phyloP scores from a whole-genome alignment of 805 yeast genomes.

The Yarrowia hollandica region DNA sequence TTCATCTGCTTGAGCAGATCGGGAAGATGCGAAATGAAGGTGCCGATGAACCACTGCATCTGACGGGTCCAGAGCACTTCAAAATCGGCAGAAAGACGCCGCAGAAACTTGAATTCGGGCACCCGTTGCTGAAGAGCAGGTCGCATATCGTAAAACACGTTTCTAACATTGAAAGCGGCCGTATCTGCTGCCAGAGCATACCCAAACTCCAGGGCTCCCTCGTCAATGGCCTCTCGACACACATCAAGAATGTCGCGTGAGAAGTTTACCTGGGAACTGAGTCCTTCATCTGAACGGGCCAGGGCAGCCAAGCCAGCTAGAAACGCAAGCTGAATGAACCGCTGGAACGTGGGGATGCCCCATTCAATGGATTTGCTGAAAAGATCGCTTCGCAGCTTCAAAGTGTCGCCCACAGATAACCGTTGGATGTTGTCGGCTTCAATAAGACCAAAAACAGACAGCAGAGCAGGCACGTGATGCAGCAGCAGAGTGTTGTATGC shows the following conservation, averaged over 20 bases:
- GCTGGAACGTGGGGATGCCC: slow-evolving; percentile 38
- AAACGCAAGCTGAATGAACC: slow-evolving; percentile 36
- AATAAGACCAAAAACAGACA: slow-evolving; percentile 28
- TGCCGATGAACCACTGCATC: slow-evolving; percentile 37
- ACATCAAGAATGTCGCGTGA: slow-evolving; percentile 35
- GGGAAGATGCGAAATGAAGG: slow-evolving; percentile 42
- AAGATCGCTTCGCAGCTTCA: slow-evolving; percentile 16
- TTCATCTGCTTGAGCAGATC: slow-evolving; percentile 45
- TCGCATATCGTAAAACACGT: slow-evolving; percentile 36
- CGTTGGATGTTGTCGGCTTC: slow-evolving; percentile 15
- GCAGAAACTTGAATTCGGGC: slow-evolving; percentile 32
- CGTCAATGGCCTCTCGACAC: slow-evolving; percentile 39
- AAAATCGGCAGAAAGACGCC: slow-evolving; percentile 28
- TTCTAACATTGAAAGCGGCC: slow-evolving; percentile 16
- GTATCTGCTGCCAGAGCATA: slow-evolving; percentile 43
- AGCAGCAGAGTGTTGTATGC: slow-evolving; percentile 64
- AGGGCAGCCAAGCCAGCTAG: slow-evolving; percentile 32
- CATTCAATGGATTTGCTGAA: slow-evolving; percentile 32
- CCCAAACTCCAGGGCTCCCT: slow-evolving; percentile 45
- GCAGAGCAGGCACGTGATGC: slow-evolving; percentile 46
- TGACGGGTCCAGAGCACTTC: slow-evolving; percentile 31
- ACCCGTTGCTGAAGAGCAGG: slow-evolving; percentile 39
- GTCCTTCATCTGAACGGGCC: slow-evolving; percentile 31
- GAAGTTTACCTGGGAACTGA: slow-evolving; percentile 33
- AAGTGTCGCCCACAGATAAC: slow-evolving; percentile 5